A percentile compares a stretch with the other conserved stretches of the same genome.
Conservation (phyloP, 192 early-diverging fungal genomes). For the Allomyces macrogynus region DNA sequence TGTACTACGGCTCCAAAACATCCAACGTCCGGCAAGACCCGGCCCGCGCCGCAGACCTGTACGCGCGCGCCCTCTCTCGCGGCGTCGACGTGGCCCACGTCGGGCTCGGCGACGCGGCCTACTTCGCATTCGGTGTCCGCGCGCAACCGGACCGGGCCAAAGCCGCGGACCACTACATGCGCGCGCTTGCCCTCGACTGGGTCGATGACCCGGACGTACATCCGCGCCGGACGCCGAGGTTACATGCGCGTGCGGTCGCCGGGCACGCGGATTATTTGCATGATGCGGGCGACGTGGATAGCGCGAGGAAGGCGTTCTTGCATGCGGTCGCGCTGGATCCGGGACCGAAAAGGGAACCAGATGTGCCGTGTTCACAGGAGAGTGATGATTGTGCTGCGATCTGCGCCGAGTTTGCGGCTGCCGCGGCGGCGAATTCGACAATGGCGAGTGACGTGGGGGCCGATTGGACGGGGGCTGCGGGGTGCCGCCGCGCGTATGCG, state of each 20-base stretch:
- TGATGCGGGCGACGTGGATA: background rate
- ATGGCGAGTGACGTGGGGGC: no score
- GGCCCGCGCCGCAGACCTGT: background rate
- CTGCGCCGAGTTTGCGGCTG: no score
- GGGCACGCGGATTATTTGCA: background rate
- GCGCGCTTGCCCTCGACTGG: background rate
- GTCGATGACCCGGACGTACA: background rate
- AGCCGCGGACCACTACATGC: no score
- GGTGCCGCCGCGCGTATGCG: conserved; percentile 15
- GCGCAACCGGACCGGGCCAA: background rate
- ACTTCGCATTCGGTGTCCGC: background rate
- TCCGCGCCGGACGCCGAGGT: background rate
- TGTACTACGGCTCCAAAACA: background rate
- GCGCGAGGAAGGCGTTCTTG: background rate
- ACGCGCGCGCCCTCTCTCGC: background rate
- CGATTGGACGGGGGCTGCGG: conserved; percentile 3
- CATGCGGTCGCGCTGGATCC: background rate
- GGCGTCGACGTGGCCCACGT: background rate
- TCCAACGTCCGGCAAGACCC: background rate
- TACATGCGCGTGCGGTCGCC: background rate
- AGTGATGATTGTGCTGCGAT: no score
- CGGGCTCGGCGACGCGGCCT: background rate
- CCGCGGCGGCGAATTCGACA: no score
- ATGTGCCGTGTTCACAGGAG: no score
- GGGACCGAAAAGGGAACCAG: background rate